A percentile compares a stretch with the other conserved stretches of the same genome.
Evolutionary conservation across 2,329 filamentous ascomycete genomes (phyloP).

Genomic region (Cercospora brassicicola): DNA sequence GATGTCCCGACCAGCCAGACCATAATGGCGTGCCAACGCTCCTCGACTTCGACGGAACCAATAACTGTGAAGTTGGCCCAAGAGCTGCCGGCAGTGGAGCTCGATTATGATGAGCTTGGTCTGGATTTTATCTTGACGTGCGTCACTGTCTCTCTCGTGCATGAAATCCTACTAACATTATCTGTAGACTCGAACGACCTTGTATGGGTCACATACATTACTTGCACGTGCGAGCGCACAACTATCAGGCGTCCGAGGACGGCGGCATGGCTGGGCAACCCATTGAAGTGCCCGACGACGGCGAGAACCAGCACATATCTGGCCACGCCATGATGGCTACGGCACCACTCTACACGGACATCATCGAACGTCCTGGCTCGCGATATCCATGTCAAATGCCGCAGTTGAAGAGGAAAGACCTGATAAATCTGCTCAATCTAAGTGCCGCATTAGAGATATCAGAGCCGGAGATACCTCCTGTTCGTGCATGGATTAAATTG

Average conservation of each 20-base stretch:
- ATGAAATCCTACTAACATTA: neutral
- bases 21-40: neutral
- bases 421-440: conserved; percentile 24
- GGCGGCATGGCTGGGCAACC: conserved; percentile 15
- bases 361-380: conserved; percentile 19
- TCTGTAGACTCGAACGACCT: conserved; percentile 25
- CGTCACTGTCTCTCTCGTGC: conserved; percentile 2
- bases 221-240: conserved; percentile 29
- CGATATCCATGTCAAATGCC: conserved; percentile 22
- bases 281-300: conserved; percentile 26
- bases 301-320: conserved; percentile 30
- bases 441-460: conserved; percentile 22
- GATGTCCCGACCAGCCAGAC: neutral
- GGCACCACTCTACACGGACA: conserved; percentile 20
- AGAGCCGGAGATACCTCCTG: conserved; percentile 27
- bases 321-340: conserved; percentile 29
- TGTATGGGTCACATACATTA: conserved; percentile 30
- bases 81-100: conserved; percentile 14
- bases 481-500: conserved; percentile 28
- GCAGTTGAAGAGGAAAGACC: conserved; percentile 23
- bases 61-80: conserved; percentile 1
- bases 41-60: neutral
- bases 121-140: conserved; percentile 29
- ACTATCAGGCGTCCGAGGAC: conserved; percentile 19
- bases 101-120: conserved; percentile 29